Evolutionary conservation across 2,329 filamentous ascomycete genomes (phyloP).

Genomic region (Aspergillus glaucus): DNA sequence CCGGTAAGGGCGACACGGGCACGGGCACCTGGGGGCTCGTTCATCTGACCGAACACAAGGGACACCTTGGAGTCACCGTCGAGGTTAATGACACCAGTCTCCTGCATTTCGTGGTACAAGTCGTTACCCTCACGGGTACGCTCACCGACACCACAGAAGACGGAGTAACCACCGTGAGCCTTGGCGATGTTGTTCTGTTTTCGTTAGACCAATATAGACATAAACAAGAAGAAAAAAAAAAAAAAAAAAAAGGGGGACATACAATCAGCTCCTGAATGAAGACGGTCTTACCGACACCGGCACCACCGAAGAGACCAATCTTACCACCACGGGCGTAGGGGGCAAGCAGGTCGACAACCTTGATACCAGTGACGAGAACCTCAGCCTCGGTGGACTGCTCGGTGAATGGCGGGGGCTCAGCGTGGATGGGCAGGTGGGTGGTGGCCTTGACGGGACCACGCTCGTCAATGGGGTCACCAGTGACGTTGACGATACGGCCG

Average conservation of each 20-base stretch:
- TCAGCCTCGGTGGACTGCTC: conserved; percentile 96
- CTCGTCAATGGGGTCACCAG: conserved; percentile 99
- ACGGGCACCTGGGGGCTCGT: conserved; percentile 99
- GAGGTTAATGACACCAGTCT: conserved; percentile 98
- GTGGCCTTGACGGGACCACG: conserved; percentile 93
- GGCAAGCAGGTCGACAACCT: conserved; percentile 98
- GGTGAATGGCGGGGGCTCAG: conserved; percentile 83
- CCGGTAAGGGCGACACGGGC: conserved; percentile 98
- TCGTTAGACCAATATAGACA: not conserved
- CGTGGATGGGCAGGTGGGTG: conserved; percentile 86
- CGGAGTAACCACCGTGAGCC: conserved; percentile 99
- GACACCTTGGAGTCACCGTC: conserved; percentile 99
- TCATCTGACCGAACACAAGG: conserved; percentile 99
- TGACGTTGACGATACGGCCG: conserved; percentile 99
- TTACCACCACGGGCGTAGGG: conserved; percentile 99
- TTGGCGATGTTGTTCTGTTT: conserved; percentile 97
- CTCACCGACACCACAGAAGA: conserved; percentile 99
- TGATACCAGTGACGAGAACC: conserved; percentile 98
- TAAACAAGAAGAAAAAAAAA: not conserved
- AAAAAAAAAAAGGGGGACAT: conserved; percentile 26
- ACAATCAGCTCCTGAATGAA: conserved; percentile 99
- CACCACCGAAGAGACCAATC: conserved; percentile 99
- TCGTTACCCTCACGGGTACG: conserved; percentile 99
- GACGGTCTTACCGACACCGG: conserved; percentile 99
- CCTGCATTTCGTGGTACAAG: conserved; percentile 99